A percentile compares a stretch with the other conserved stretches of the same genome.
phyloP scores from a whole-genome alignment of 805 yeast species.

The Zygoascus flipseniorum region DNA sequence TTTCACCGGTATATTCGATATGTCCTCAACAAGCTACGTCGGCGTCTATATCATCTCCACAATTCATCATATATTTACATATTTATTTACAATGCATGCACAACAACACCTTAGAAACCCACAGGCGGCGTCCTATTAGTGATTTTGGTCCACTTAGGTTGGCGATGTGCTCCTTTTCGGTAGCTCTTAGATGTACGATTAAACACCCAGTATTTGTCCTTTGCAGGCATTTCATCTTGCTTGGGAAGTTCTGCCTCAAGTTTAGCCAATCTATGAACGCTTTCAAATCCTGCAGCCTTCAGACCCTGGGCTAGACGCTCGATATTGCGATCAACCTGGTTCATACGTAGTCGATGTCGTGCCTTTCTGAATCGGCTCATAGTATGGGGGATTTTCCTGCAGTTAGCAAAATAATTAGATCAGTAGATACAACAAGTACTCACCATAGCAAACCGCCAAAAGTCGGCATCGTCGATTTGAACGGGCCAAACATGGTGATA shows the following conservation, averaged over 20 bases:
- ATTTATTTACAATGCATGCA: slow-evolving; percentile 1
- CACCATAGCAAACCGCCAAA: slow-evolving; percentile 73
- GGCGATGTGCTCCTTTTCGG: slow-evolving; percentile 72
- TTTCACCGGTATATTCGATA: too few relatives aligned
- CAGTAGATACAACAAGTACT: slow-evolving; percentile 16
- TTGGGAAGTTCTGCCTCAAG: slow-evolving; percentile 53
- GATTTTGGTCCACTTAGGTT: slow-evolving; percentile 84
- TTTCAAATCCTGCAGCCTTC: slow-evolving; percentile 25
- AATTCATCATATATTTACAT: slow-evolving; percentile 1
- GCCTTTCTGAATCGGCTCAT: slow-evolving; percentile 73
- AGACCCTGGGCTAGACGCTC: slow-evolving; percentile 51
- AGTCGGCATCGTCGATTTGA: slow-evolving; percentile 46
- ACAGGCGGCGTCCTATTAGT: slow-evolving; percentile 75
- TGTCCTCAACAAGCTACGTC: too few relatives aligned
- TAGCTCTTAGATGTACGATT: slow-evolving; percentile 65
- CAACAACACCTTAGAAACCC: slow-evolving; percentile 38
- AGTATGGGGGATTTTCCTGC: slow-evolving; percentile 66
- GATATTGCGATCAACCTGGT: slow-evolving; percentile 70
- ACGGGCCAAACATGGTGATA: slow-evolving; percentile 59
- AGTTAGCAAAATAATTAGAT: slow-evolving; percentile 3
- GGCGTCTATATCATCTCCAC: neutral
- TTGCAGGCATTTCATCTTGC: slow-evolving; percentile 69
- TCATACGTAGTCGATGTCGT: slow-evolving; percentile 78
- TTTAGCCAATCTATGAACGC: slow-evolving; percentile 29
- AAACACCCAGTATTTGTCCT: slow-evolving; percentile 83